These are phyloP conservation scores for Ceratocystis smalleyi DNA, from an alignment of 2,329 filamentous ascomycete species.

Conservation along the genomic window DNA sequence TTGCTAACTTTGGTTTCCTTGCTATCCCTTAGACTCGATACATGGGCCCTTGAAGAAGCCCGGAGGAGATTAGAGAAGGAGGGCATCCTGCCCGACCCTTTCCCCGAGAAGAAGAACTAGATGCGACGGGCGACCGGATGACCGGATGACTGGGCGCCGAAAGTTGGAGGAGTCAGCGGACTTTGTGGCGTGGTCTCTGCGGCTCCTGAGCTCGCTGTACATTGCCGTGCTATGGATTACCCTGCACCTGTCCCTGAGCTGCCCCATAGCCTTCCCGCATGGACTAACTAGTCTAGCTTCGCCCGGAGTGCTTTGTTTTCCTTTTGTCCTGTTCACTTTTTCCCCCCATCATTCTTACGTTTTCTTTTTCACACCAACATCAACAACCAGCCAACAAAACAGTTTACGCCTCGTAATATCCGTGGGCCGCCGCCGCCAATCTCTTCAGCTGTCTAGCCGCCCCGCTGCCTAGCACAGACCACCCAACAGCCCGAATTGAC, in stretches of 20 bases:
- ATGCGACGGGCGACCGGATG: slow-evolving; percentile 2
- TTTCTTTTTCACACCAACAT: slow-evolving; percentile 10
- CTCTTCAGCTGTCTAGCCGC: neutral
- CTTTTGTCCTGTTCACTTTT: slow-evolving; percentile 3
- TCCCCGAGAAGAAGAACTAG: slow-evolving; percentile 40
- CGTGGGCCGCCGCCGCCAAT: neutral
- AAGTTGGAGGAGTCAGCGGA: neutral
- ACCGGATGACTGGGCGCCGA: neutral
- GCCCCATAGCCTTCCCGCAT: too few species aligned
- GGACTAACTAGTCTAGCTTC: too few species aligned
- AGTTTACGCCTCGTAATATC: slow-evolving; percentile 11
- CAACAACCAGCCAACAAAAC: slow-evolving; percentile 11
- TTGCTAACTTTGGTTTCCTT: neutral
- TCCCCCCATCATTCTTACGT: neutral
- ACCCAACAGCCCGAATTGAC: neutral
- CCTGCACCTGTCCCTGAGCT: too few species aligned
- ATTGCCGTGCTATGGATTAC: too few species aligned
- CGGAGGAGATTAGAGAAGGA: slow-evolving; percentile 88
- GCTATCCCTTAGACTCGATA: slow-evolving; percentile 63
- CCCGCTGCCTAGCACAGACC: neutral
- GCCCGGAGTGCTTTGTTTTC: neutral
- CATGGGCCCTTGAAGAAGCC: slow-evolving; percentile 95
- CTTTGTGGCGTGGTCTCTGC: too few species aligned
- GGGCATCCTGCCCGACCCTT: slow-evolving; percentile 74
- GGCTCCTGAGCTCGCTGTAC: too few species aligned